Evolutionary conservation across 306 rosid species (phyloP).

Genomic region (Quercus aquifolioides): DNA sequence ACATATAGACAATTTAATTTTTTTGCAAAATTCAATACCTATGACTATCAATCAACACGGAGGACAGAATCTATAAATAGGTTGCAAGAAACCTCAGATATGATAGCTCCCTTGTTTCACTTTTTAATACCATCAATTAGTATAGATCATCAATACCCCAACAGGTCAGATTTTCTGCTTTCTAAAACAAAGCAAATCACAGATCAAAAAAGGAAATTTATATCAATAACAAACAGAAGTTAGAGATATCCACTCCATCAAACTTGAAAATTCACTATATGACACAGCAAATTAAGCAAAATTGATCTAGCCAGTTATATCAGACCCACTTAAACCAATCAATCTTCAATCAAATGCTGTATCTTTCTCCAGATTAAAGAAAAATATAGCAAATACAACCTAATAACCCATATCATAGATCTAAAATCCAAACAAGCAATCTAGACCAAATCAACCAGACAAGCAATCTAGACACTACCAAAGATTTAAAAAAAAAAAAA

Average conservation of each 20-base stretch:
- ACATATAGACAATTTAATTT: background rate
- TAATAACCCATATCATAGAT: conserved; percentile 26
- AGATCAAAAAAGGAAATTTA: background rate
- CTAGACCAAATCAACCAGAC: background rate
- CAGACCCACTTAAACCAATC: background rate
- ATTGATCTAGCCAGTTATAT: background rate
- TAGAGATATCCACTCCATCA: background rate
- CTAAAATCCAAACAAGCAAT: conserved; percentile 6
- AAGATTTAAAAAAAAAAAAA: background rate
- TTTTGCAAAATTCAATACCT: background rate
- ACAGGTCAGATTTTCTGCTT: background rate
- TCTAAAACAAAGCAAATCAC: background rate
- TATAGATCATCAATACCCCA: background rate
- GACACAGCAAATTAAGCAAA: background rate
- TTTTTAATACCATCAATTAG: background rate
- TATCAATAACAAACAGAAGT: background rate
- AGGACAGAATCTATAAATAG: background rate
- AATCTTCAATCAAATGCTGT: background rate
- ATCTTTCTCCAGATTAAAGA: background rate
- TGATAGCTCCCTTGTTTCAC: background rate
- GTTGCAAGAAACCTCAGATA: background rate
- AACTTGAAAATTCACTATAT: background rate
- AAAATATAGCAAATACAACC: background rate
- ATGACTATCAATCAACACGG: background rate
- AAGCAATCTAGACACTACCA: conserved; percentile 1